phyloP scores from a whole-genome alignment of 2,329 filamentous ascomycete genomes.

The Corynespora cassiicola region DNA sequence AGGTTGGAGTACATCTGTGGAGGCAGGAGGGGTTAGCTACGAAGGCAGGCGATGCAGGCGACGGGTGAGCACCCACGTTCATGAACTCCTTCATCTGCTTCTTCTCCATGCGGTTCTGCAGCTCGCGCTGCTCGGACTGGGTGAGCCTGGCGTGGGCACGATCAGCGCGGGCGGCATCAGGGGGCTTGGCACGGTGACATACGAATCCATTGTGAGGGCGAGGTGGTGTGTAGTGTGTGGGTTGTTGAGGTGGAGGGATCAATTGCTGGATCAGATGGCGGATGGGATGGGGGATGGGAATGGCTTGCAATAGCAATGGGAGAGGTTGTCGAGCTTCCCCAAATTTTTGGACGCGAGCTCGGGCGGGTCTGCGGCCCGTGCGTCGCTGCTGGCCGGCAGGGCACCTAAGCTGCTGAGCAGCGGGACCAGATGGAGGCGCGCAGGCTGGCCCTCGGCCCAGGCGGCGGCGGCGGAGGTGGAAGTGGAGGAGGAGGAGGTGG shows the following conservation, averaged over 20 bases:
- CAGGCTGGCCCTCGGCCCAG: too few relatives aligned
- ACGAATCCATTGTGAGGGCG: slow-evolving; percentile 45
- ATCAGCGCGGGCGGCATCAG: slow-evolving; percentile 9
- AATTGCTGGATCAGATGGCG: slow-evolving; percentile 1
- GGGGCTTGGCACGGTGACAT: slow-evolving; percentile 13
- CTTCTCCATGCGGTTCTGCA: slow-evolving; percentile 93
- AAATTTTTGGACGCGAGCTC: slow-evolving; percentile 29
- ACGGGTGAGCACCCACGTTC: slow-evolving; percentile 69
- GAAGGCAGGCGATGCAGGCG: slow-evolving; percentile 1
- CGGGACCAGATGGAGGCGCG: too few relatives aligned
- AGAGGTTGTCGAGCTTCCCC: slow-evolving; percentile 23
- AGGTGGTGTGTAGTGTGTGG: background rate
- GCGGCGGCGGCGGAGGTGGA: too few relatives aligned
- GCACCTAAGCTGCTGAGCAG: too few relatives aligned
- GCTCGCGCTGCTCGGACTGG: slow-evolving; percentile 84
- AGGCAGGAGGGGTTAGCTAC: slow-evolving; percentile 7
- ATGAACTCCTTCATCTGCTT: slow-evolving; percentile 99
- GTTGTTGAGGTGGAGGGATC: background rate
- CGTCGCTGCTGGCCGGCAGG: background rate
- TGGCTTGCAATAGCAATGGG: slow-evolving; percentile 11
- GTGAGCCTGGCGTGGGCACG: slow-evolving; percentile 64
- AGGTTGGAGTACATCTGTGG: slow-evolving; percentile 73
- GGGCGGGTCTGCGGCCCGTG: slow-evolving; percentile 16
- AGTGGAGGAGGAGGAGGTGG: too few relatives aligned
- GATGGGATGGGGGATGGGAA: slow-evolving; percentile 15